A percentile compares a stretch with the other conserved stretches of the same genome.
Evolutionary conservation across 2,329 filamentous ascomycete genomes (phyloP).

Genomic region (Pseudogymnoascus sp.): DNA sequence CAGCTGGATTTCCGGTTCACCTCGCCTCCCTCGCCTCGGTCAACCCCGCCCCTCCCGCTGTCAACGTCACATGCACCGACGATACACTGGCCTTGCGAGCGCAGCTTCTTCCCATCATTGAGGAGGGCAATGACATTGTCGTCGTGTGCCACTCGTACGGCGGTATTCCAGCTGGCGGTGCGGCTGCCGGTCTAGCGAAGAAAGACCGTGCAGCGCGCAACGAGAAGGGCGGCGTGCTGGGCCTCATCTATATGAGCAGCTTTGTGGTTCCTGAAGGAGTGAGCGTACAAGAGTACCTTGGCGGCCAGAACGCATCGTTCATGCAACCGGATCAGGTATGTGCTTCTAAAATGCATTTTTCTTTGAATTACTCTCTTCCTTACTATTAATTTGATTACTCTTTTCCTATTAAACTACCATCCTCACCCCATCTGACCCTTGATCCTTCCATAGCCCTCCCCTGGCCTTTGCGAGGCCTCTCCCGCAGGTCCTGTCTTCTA

Average conservation of each 20-base stretch:
- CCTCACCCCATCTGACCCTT: not conserved
- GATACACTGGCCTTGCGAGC: conserved; percentile 3
- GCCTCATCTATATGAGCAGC: not conserved
- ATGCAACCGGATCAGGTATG: not conserved
- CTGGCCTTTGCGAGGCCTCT: not conserved
- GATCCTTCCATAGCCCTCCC: not conserved
- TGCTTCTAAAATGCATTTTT: not conserved
- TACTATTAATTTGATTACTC: not conserved
- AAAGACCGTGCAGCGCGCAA: not conserved
- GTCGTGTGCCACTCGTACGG: conserved; percentile 33
- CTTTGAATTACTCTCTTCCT: not conserved
- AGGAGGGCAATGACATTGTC: conserved; percentile 30
- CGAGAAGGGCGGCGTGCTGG: not conserved
- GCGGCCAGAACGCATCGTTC: not conserved
- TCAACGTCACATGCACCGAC: not conserved
- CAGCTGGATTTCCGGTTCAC: not conserved
- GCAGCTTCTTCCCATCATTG: conserved; percentile 10
- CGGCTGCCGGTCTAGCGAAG: conserved; percentile 10
- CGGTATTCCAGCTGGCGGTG: conserved; percentile 25
- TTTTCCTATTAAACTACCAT: not conserved
- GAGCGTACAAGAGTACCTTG: not conserved
- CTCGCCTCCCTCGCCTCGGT: not conserved
- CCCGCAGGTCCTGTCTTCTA: not conserved
- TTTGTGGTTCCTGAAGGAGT: not conserved
- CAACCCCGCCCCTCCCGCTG: conserved; percentile 6